Base-by-base conservation (phyloP, 331 rosid species). In the Pyracantha coccinea region DNA sequence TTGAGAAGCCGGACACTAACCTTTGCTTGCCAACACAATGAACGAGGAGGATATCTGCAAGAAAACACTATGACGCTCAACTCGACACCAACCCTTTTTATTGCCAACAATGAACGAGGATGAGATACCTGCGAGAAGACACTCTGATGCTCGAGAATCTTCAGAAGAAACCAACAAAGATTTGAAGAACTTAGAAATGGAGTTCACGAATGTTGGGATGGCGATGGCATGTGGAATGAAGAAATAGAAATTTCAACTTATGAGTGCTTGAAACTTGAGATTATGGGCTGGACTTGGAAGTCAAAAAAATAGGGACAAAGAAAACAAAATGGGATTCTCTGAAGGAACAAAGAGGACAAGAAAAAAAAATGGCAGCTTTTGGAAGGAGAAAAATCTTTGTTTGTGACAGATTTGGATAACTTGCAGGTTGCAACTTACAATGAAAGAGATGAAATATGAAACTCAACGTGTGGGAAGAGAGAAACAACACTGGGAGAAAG, bases 261-360 rank as follows among this genome's bases (percentile, higher is more conserved):
- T 69, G 70, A 67, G 77, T 79, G 74, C 60, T 68, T 81, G 77
- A 66, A 73, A 68, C 57, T 57, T 68, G 66, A 41, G 28, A 21
- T 68, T 66, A 17, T 44, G 25, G 57, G 75, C 67, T 75, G 80
- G 80, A 35, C 78, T 79, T 20, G n/a, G 27, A 75, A 73, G 87
- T 89, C 84, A 83, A 83, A 63, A 50, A 65, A 66, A 71, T 74
- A 75, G 52, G 67, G 4, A 63, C 35, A 75, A 25, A 69, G 72
- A 69, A 32, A 71, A 44, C n/a, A 57, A 44, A 78, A 16, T 2
- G 1, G 20, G 23, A 50, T 2, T 72, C 21, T 66, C 55, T 3
- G 16, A 10, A 61, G 73, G 70, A 23, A 68, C 60, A 75, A 59
- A 81, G 58, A 61, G 55, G 44, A 64, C 54, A 78, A 63, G 33